Conservation (phyloP, 768 basidiomycete species). For the Russula griseocarnosa region DNA sequence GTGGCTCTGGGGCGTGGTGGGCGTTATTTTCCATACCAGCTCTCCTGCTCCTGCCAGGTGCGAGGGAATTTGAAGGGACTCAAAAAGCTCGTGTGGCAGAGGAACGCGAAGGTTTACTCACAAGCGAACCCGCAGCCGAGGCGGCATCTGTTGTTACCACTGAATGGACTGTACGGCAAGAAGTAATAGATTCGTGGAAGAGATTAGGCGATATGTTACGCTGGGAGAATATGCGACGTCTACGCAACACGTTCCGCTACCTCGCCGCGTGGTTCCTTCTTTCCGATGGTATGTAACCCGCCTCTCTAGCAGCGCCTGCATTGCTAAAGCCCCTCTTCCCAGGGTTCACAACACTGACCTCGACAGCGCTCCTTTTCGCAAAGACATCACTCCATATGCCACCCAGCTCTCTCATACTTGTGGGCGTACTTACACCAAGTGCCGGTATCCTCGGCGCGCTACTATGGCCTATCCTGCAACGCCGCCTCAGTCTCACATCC, state of each 20-base stretch:
- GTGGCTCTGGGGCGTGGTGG: slow-evolving; percentile 87
- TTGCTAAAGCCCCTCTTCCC: neutral
- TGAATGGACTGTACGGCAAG: slow-evolving; percentile 45
- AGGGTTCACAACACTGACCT: slow-evolving; percentile 92
- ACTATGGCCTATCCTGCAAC: slow-evolving; percentile 73
- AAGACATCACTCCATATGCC: slow-evolving; percentile 85
- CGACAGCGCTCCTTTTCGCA: slow-evolving; percentile 86
- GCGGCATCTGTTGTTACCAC: neutral
- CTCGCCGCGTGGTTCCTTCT: slow-evolving; percentile 93
- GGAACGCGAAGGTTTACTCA: slow-evolving; percentile 24
- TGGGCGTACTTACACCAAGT: slow-evolving; percentile 73
- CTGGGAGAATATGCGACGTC: slow-evolving; percentile 64
- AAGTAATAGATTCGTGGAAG: slow-evolving; percentile 70
- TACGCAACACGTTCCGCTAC: slow-evolving; percentile 84
- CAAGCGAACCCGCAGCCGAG: slow-evolving; percentile 1
- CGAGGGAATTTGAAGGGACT: slow-evolving; percentile 28
- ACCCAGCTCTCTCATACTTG: slow-evolving; percentile 68
- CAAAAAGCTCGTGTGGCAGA: slow-evolving; percentile 13
- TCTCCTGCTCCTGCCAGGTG: slow-evolving; percentile 63
- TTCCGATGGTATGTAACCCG: slow-evolving; percentile 66
- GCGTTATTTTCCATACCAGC: slow-evolving; percentile 75
- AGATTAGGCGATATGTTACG: slow-evolving; percentile 70
- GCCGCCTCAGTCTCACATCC: slow-evolving; percentile 59
- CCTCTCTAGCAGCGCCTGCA: neutral
- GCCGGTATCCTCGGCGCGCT: slow-evolving; percentile 83